Conservation (phyloP, 208 protist genomes). For the Lotmaria passim region DNA sequence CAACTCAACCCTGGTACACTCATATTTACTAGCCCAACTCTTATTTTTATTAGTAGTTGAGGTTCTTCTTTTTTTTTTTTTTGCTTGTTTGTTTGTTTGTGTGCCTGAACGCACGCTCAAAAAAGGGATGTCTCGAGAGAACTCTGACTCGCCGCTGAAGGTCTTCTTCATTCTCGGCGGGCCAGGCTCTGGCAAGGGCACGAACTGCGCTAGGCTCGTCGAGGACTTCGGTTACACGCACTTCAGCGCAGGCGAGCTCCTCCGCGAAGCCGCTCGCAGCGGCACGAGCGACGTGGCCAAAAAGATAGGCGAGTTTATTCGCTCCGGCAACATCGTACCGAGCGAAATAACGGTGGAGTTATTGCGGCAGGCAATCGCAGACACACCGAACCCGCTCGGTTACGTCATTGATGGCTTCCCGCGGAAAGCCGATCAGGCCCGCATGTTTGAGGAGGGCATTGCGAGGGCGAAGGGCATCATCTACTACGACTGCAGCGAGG, state of each 20-base stretch:
- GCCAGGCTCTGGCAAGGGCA: conserved; percentile 88
- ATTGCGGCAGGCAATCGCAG: conserved; percentile 63
- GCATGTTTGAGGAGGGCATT: conserved; percentile 87
- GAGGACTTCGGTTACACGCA: conserved; percentile 87
- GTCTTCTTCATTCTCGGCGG: conserved; percentile 91
- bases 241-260: conserved; percentile 86
- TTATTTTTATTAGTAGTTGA: no score
- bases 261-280: conserved; percentile 70
- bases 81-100: conserved; percentile 4
- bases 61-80: conserved; percentile 14
- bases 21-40: no score
- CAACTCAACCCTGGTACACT: no score
- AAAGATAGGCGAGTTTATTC: conserved; percentile 73
- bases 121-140: conserved; percentile 14
- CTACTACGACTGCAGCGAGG: conserved; percentile 84
- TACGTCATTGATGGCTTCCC: conserved; percentile 93
- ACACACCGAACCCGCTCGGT: conserved; percentile 63
- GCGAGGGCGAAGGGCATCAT: conserved; percentile 65
- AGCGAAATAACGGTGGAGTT: conserved; percentile 90
- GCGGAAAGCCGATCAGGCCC: conserved; percentile 81
- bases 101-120: no score
- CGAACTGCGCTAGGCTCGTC: conserved; percentile 75
- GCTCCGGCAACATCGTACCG: conserved; percentile 81
- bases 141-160: conserved; percentile 32
- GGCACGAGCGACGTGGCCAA: conserved; percentile 72